Conservation (phyloP, 331 rosid genomes). For the Spiraea crenata region DNA sequence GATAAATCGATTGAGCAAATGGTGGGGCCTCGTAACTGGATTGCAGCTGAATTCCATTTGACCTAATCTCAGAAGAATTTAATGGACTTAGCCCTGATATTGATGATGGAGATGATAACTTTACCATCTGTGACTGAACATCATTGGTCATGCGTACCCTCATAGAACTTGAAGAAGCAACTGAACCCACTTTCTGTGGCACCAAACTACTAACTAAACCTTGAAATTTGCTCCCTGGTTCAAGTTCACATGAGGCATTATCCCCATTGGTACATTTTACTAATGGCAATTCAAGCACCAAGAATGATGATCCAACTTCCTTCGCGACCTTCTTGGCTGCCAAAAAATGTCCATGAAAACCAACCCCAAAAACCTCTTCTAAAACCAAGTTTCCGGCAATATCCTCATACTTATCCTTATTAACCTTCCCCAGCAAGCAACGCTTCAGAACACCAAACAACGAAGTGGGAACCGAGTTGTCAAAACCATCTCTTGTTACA, state of each 20-base stretch:
- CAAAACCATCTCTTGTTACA: slow-evolving; percentile 25
- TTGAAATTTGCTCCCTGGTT: slow-evolving; percentile 31
- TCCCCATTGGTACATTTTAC: slow-evolving; percentile 27
- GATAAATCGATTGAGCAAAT: slow-evolving; percentile 67
- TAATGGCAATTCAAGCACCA: slow-evolving; percentile 51
- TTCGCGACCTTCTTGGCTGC: slow-evolving; percentile 64
- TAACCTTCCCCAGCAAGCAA: slow-evolving; percentile 64
- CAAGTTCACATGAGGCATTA: slow-evolving; percentile 29
- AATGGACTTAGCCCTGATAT: slow-evolving; percentile 17
- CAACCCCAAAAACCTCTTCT: slow-evolving; percentile 66
- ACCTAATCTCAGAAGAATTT: slow-evolving; percentile 23
- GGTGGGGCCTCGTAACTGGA: slow-evolving; percentile 50
- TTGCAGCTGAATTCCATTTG: slow-evolving; percentile 37
- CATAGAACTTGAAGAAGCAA: slow-evolving; percentile 23
- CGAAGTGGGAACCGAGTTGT: slow-evolving; percentile 56
- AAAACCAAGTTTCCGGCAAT: slow-evolving; percentile 60
- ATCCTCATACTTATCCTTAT: slow-evolving; percentile 59
- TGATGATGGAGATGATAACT: slow-evolving; percentile 38
- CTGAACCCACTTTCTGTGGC: slow-evolving; percentile 44
- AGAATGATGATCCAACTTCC: slow-evolving; percentile 59
- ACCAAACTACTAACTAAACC: slow-evolving; percentile 52
- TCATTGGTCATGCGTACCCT: slow-evolving; percentile 44
- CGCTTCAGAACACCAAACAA: slow-evolving; percentile 59
- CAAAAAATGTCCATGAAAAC: slow-evolving; percentile 62
- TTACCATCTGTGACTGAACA: slow-evolving; percentile 36